A percentile compares a stretch with the other conserved stretches of the same genome.
phyloP scores from a whole-genome alignment of 345 rosid genomes.

The Eucalyptus cladocalyx region DNA sequence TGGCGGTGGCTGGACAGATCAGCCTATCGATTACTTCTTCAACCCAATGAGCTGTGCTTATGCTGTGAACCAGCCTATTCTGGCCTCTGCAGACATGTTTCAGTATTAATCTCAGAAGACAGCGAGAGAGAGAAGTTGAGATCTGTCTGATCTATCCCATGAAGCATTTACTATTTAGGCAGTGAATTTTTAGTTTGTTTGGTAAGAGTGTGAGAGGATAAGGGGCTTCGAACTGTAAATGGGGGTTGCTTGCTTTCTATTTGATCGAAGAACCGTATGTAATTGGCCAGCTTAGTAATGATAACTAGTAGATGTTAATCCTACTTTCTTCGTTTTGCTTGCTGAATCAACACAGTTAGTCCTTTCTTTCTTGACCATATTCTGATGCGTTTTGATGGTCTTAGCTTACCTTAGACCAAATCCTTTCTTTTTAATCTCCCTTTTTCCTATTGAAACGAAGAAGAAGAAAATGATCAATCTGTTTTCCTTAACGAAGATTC shows the following conservation, averaged over 20 bases:
- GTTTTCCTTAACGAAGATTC: background rate
- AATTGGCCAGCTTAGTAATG: background rate
- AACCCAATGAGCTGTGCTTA: slow-evolving; percentile 31
- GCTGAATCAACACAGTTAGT: background rate
- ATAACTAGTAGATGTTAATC: background rate
- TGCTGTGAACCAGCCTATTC: slow-evolving; percentile 50
- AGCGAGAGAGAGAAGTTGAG: background rate
- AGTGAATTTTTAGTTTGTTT: background rate
- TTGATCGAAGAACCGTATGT: background rate
- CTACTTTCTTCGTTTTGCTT: background rate
- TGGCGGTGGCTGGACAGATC: background rate
- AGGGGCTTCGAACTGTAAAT: background rate
- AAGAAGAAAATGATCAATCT: background rate
- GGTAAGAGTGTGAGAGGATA: background rate
- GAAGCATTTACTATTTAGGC: background rate
- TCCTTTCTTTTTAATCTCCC: background rate
- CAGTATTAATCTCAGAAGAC: slow-evolving; percentile 10
- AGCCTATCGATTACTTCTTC: slow-evolving; percentile 9
- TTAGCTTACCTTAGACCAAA: background rate
- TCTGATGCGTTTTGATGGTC: background rate
- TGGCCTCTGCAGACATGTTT: slow-evolving; percentile 63
- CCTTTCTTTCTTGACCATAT: background rate
- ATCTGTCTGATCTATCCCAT: background rate
- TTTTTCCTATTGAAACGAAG: background rate
- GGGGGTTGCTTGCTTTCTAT: background rate